Conservation (phyloP, 768 basidiomycete genomes). For the Bullera alba region DNA sequence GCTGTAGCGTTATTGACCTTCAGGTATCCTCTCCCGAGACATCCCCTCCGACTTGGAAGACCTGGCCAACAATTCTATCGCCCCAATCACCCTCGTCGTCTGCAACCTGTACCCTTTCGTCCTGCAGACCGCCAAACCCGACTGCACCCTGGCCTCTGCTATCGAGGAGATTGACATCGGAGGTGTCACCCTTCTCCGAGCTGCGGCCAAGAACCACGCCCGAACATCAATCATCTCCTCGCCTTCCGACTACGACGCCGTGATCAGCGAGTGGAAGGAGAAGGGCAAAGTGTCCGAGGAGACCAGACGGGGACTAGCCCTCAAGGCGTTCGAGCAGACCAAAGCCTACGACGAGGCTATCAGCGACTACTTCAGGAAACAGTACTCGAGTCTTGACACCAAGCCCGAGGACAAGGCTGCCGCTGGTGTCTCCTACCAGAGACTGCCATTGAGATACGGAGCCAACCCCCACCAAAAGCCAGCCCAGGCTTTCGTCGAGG, state of each 20-base stretch:
- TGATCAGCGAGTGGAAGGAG: conserved; percentile 69
- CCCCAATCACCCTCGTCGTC: conserved; percentile 91
- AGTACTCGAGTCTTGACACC: conserved; percentile 76
- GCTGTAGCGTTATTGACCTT: not conserved
- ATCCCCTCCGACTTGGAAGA: conserved; percentile 87
- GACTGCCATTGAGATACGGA: conserved; percentile 82
- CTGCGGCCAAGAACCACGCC: conserved; percentile 96
- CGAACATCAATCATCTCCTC: conserved; percentile 65
- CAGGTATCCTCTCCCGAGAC: conserved; percentile 87
- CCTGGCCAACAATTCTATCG: conserved; percentile 71
- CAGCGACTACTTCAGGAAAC: conserved; percentile 89
- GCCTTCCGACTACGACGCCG: conserved; percentile 67
- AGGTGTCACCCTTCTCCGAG: conserved; percentile 92
- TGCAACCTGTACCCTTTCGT: conserved; percentile 99
- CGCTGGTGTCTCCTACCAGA: conserved; percentile 59
- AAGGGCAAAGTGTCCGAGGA: conserved; percentile 65
- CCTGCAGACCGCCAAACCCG: conserved; percentile 68
- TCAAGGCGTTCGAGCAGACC: conserved; percentile 97
- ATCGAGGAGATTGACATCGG: conserved; percentile 99
- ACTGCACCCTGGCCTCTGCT: conserved; percentile 82
- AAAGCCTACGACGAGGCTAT: conserved; percentile 93
- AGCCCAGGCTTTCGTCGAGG: conserved; percentile 86
- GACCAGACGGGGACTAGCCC: conserved; percentile 69
- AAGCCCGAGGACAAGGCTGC: conserved; percentile 57
- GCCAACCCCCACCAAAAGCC: conserved; percentile 99